Evolutionary conservation across 108 stramenopile genomes (phyloP).

Genomic region (Seminavis robusta): DNA sequence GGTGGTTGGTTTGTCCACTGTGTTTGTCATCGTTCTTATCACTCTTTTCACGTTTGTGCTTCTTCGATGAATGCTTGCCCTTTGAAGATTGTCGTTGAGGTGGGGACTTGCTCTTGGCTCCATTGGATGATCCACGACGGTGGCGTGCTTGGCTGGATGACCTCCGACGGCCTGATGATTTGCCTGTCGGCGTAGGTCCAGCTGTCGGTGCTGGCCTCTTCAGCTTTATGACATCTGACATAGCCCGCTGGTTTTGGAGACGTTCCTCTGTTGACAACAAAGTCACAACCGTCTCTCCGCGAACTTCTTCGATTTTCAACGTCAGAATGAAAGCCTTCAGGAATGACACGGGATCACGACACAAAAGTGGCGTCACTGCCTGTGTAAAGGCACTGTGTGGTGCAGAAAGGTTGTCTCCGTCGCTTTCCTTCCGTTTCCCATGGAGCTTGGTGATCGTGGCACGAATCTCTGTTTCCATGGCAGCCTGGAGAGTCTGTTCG

Average conservation of each 20-base stretch:
- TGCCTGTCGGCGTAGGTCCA: too few species aligned
- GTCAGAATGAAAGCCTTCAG: conserved; percentile 63
- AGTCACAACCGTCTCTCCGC: conserved; percentile 23
- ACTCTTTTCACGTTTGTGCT: conserved; percentile 25
- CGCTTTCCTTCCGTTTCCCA: conserved; percentile 40
- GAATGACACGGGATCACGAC: conserved; percentile 68
- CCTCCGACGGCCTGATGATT: conserved; percentile 12
- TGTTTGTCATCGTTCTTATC: conserved; percentile 24
- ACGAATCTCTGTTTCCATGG: conserved; percentile 92
- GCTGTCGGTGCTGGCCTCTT: conserved; percentile 6
- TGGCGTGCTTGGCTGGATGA: conserved; percentile 40
- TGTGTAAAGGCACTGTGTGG: conserved; percentile 51
- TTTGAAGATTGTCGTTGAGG: conserved; percentile 37
- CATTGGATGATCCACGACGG: conserved; percentile 9
- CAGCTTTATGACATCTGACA: conserved; percentile 19
- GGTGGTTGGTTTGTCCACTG: too few species aligned
- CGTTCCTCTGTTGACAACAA: conserved; percentile 45
- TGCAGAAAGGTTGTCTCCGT: conserved; percentile 22
- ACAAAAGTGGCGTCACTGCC: conserved; percentile 57
- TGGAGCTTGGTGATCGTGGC: conserved; percentile 48
- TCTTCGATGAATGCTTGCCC: conserved; percentile 12
- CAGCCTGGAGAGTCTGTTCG: conserved; percentile 71
- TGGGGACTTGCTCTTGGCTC: conserved; percentile 19
- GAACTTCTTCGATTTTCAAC: conserved; percentile 35
- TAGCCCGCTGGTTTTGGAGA: conserved; percentile 39